Evolutionary conservation across 129 eudicot genomes (phyloP), one percentile per base, ranked within the genome.

Genomic region (Chrysanthemum seticuspe): DNA sequence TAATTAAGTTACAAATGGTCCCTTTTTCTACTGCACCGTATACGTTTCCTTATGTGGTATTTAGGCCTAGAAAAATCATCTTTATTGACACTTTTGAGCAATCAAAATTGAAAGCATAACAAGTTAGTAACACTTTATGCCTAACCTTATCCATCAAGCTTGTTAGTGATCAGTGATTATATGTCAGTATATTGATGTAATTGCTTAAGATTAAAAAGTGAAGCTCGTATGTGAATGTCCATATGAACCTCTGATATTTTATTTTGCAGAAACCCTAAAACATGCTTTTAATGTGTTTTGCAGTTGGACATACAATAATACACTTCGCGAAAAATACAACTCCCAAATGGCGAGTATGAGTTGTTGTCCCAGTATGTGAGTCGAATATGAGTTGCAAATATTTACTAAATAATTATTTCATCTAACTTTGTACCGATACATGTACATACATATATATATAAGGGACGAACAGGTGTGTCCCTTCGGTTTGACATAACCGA

Each of bases 221-320:
- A 29, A 29, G 34, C 34, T 29, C 34, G 25, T 13, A 23, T 47
- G 54, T 29, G 34, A 29, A 50, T 6, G 12, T 2, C 15, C 49
- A 68, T 15, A 2, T 65, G 74, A 52, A 69, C 49, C 45, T 69
- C 34, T 14, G 21, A 58, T 71, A 59, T 23, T 14, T 19, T 55
- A 3, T 53, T 27, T 64, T 34, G 5, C 64, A 18, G 18, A 74
- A 7, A 31, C 65, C n/a, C 2, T 72, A 4, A 72, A 72, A 79
- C 56, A 13, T 10, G 40, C 58, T 50, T 57, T 57, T 1, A 21
- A 52, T 50, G 44, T 65, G 53, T 23, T 23, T 59, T 85, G 73
- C 87, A 93, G 98, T 34, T 89, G 98, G 96, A 93, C 96, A 27
- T 84, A 78, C 80, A 93, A 89, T 68, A 92, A 93, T 79, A 81